phyloP scores from a whole-genome alignment of 1,139 yeast species.

The Candida sojae region DNA sequence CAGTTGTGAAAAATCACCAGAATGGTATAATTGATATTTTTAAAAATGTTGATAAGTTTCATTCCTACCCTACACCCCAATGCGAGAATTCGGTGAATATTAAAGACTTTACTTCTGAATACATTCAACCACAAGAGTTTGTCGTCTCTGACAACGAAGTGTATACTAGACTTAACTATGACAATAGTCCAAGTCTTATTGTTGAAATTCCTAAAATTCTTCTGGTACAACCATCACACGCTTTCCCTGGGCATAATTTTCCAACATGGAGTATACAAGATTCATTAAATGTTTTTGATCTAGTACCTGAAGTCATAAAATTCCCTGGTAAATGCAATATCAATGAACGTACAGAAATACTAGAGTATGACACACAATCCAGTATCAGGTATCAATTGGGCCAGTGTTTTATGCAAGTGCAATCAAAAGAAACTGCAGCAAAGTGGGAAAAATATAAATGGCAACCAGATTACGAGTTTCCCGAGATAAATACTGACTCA shows the following conservation, averaged over 20 bases:
- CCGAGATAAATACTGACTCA: neutral
- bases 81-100: neutral
- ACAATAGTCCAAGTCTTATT: neutral
- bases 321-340: neutral
- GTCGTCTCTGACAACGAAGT: neutral
- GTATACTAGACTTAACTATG: neutral
- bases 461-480: neutral
- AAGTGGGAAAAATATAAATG: neutral
- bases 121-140: neutral
- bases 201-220: neutral
- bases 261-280: constrained; percentile 5
- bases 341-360: neutral
- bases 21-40: neutral
- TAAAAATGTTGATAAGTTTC: neutral
- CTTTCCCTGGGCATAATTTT: neutral
- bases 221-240: neutral
- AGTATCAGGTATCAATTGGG: neutral
- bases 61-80: neutral
- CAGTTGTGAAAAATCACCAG: no score
- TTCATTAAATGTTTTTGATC: constrained; percentile 3
- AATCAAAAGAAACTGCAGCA: neutral
- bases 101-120: neutral
- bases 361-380: neutral
- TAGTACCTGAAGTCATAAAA: neutral
- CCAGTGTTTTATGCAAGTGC: neutral